These are phyloP conservation scores for Centrapalus pauciflorus DNA, from an alignment of 129 eudicot genomes.

Conservation along the genomic window DNA sequence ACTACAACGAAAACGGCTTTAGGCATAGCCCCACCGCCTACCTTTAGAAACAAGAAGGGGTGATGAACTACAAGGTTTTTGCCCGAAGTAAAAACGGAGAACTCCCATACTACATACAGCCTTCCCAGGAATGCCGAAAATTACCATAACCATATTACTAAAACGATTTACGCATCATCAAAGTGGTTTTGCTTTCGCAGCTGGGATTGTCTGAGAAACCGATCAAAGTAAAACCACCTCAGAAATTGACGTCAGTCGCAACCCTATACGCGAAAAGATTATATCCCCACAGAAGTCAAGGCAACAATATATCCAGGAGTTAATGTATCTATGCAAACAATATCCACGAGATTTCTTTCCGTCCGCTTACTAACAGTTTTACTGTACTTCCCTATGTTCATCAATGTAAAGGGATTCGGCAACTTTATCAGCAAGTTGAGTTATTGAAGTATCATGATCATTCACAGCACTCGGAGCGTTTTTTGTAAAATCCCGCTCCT, in stretches of 20 bases:
- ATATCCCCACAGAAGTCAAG: slow-evolving; percentile 6
- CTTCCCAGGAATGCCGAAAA: slow-evolving; percentile 8
- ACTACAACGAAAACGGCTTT: slow-evolving; percentile 16
- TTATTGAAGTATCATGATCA: slow-evolving; percentile 38
- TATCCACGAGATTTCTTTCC: slow-evolving; percentile 20
- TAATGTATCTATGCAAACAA: not conserved
- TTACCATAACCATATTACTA: slow-evolving; percentile 21
- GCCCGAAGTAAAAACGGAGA: slow-evolving; percentile 26
- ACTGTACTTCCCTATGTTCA: slow-evolving; percentile 34
- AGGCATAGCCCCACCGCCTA: slow-evolving; percentile 25
- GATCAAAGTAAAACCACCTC: slow-evolving; percentile 43
- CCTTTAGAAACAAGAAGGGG: slow-evolving; percentile 26
- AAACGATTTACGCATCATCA: slow-evolving; percentile 9
- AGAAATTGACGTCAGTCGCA: slow-evolving; percentile 22
- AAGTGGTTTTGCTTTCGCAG: slow-evolving; percentile 12
- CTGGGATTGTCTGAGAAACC: slow-evolving; percentile 14
- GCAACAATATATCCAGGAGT: slow-evolving; percentile 24
- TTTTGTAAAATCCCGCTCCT: slow-evolving; percentile 44
- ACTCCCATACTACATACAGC: slow-evolving; percentile 25
- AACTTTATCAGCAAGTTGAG: slow-evolving; percentile 55
- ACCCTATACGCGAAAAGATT: slow-evolving; percentile 8
- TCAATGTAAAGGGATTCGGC: slow-evolving; percentile 55
- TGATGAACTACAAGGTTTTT: slow-evolving; percentile 12
- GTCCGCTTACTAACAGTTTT: slow-evolving; percentile 19
- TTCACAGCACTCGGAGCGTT: slow-evolving; percentile 21